Base-by-base conservation (phyloP, 1,139 yeast genomes). In the Suhomyces bolitotheri region DNA sequence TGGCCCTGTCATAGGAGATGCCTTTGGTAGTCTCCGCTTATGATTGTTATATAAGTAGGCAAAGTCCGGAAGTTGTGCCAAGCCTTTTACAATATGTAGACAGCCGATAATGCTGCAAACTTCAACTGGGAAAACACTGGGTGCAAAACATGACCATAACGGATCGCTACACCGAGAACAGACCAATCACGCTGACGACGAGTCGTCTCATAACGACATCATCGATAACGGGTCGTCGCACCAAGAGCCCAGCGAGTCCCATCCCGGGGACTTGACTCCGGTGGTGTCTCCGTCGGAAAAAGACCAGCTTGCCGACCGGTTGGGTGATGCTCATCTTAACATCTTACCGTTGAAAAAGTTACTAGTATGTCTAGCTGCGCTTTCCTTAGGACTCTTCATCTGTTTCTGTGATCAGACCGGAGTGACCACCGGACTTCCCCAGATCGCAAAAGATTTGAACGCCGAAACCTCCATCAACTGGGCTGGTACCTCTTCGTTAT, bases 401-500 rank as follows among this genome's bases (percentile, higher is more conserved):
- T 31, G 44, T 7, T 63, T 69, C 49, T 56, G 69, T 13, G 78
- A 73, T 51, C 77, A 69, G 49, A 66, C 71, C 0, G 63, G 73
- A 19, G 58, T 70, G 19, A 61, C 73, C 1, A 63, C 66, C 5
- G 72, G 67, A 3, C 53, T 69, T 27, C 51, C 73, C 1, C 40
- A 41, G 3, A 66, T 69, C 21, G 71, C 64, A 12, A 50, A 56
- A 30, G 71, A 65, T 28, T 53, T 69, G 31, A 39, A 62, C 23
- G 64, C 71, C 13, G 59, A 65, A 41, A 53, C 56, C 27, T 54
- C 71, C 9, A 68, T 69, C 37, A 68, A 73, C 34, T 74, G 78
- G 78, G 77, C 77, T 2, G 78, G 78, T 38, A 71, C 78, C 5
- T 65, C 79, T 10, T 52, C 70, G 5, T 52, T 74, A 35, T 60